Evolutionary conservation across 495 filamentous ascomycete species (phyloP).

Genomic region (Platismatia glauca): DNA sequence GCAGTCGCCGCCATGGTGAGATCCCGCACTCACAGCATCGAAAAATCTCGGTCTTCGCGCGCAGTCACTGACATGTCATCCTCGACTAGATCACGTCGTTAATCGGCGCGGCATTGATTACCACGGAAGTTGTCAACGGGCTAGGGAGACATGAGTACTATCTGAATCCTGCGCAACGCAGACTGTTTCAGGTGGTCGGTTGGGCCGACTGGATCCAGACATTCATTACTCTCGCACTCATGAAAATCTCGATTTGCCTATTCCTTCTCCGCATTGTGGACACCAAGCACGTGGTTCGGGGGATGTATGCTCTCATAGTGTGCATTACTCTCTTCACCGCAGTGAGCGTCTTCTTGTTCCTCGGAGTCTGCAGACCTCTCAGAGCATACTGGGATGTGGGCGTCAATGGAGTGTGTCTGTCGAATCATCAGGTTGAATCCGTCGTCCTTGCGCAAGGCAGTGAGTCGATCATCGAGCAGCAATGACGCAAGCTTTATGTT

Average conservation of each 20-base stretch:
- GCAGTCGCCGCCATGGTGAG: constrained; percentile 20
- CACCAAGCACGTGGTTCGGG: not conserved
- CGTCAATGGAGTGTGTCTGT: constrained; percentile 16
- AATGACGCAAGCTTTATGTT: not conserved
- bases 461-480: not conserved
- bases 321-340: constrained; percentile 14
- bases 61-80: not conserved
- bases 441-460: constrained; percentile 21
- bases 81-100: constrained; percentile 16
- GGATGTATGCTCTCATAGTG: constrained; percentile 14
- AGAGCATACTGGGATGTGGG: constrained; percentile 20
- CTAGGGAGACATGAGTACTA: constrained; percentile 22
- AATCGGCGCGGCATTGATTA: constrained; percentile 17
- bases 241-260: constrained; percentile 22
- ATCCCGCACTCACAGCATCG: not conserved
- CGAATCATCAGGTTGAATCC: constrained; percentile 16
- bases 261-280: constrained; percentile 22
- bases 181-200: constrained; percentile 12
- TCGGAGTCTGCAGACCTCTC: constrained; percentile 21
- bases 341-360: constrained; percentile 16
- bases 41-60: not conserved
- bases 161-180: constrained; percentile 11
- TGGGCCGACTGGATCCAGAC: constrained; percentile 25
- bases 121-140: constrained; percentile 17
- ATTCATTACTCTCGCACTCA: constrained; percentile 18